phyloP scores from a whole-genome alignment of 345 rosid species.

The Hypericum perforatum region DNA sequence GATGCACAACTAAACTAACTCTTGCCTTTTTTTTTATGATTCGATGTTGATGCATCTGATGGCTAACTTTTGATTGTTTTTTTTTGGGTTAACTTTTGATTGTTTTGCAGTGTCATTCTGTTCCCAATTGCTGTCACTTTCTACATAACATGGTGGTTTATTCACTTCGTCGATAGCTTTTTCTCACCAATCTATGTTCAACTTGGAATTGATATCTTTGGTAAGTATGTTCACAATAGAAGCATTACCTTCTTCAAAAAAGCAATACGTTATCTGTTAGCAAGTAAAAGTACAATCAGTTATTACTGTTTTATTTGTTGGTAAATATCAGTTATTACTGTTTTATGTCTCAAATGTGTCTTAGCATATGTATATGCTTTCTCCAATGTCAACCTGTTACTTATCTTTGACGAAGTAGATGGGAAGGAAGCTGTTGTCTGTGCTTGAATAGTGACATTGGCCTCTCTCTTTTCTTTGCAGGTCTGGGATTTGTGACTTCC shows the following conservation, averaged over 20 bases:
- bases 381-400: too few relatives aligned
- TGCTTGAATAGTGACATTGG: constrained; percentile 9
- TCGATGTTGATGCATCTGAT: background rate
- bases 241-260: background rate
- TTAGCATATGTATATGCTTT: too few relatives aligned
- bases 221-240: constrained; percentile 31
- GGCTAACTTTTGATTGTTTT: constrained; percentile 13
- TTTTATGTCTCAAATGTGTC: too few relatives aligned
- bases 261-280: too few relatives aligned
- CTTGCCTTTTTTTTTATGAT: background rate
- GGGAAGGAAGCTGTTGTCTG: background rate
- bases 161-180: constrained; percentile 95
- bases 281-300: too few relatives aligned
- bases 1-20: too few relatives aligned
- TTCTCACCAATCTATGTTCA: constrained; percentile 94
- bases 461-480: constrained; percentile 29
- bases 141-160: constrained; percentile 98
- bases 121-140: constrained; percentile 92
- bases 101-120: constrained; percentile 76
- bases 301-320: too few relatives aligned
- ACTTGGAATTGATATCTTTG: constrained; percentile 87
- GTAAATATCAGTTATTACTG: too few relatives aligned
- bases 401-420: background rate
- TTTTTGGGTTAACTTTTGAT: constrained; percentile 20
- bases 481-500: constrained; percentile 93